Conservation (phyloP, 2,329 filamentous ascomycete species). For the Penicillium fuscoglaucum region DNA sequence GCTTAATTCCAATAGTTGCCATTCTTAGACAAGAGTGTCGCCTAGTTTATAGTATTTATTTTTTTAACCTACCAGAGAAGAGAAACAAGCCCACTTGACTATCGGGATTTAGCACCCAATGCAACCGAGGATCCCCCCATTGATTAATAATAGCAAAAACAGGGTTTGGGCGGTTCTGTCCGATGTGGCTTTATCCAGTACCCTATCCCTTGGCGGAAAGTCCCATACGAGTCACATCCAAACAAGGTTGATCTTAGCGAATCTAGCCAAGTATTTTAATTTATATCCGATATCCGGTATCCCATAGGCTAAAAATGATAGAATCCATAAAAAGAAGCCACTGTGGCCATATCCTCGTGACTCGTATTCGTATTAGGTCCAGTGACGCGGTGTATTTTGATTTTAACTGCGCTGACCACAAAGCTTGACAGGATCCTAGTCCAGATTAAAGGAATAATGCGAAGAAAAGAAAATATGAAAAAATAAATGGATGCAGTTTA, state of each 20-base stretch:
- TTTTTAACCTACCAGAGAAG: neutral
- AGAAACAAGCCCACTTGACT: conserved; percentile 11
- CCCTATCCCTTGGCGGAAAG: conserved; percentile 10
- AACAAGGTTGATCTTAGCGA: conserved; percentile 15
- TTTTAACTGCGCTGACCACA: conserved; percentile 19
- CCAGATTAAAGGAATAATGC: neutral
- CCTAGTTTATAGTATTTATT: neutral
- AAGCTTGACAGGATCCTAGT: conserved; percentile 19
- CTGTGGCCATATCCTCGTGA: conserved; percentile 23
- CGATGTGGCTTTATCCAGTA: conserved; percentile 13
- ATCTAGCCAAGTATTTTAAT: neutral
- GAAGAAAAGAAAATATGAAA: neutral
- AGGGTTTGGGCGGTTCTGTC: conserved; percentile 13
- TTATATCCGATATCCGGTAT: neutral
- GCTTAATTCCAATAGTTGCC: neutral
- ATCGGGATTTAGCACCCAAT: conserved; percentile 18
- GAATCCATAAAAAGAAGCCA: conserved; percentile 14
- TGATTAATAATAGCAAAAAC: conserved; percentile 8
- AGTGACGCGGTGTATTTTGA: conserved; percentile 22
- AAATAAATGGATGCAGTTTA: neutral
- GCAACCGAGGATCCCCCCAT: conserved; percentile 11
- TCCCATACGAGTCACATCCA: conserved; percentile 7
- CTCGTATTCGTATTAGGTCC: conserved; percentile 22
- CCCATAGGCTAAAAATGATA: neutral
- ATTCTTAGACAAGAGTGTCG: neutral